Evolutionary conservation across 352 stramenopile genomes (phyloP), one percentile per base, ranked within the genome.

Genomic region (Pythium guiyangense): DNA sequence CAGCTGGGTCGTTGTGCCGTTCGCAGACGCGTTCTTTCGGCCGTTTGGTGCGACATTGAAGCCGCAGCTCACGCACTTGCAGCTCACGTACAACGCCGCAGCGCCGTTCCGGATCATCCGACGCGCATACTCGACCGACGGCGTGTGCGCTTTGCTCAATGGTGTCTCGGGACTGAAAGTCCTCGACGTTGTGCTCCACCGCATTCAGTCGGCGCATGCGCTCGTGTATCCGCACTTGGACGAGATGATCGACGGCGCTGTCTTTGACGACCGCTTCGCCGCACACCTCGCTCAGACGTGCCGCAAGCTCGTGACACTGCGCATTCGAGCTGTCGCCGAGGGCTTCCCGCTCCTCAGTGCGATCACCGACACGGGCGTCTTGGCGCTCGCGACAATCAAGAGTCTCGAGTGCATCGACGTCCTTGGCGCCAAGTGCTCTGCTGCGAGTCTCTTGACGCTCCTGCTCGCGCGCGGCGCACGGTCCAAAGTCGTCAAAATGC

Each of bases 1-100:
- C 59, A 84, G 79, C 51, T 89, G 79, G 79, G 69, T 80, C n/a
- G 63, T 86, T 17, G 63, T 89, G 42, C 79, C 79, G 0, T 89
- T 86, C 49, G 72, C 75, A 1, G 76, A 89, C 57, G 71, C 75
- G 52, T 89, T 86, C 60, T 89, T 89, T 51, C 54, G 74, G 4
- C 68, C 73, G 17, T 89, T 86, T 50, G 70, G 70, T 10, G 63
- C 71, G 1, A 66, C 54, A 1, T 14, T 35, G 2, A 85, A 82
- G 53, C 59, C 65, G 11, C 51, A 66, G 27, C 62, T 85, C 17
- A 73, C 64, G 6, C 69, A 66, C 14, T 34, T 83, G 27, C 73
- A 83, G 59, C 62, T 83, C 11, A 78, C 73, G 39, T 83, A 78
- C 60, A 83, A 83, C 52, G 70, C 68, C 22, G 70, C 63, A 20